phyloP scores from a whole-genome alignment of 2,329 filamentous ascomycete species.

The Fusarium algeriense region DNA sequence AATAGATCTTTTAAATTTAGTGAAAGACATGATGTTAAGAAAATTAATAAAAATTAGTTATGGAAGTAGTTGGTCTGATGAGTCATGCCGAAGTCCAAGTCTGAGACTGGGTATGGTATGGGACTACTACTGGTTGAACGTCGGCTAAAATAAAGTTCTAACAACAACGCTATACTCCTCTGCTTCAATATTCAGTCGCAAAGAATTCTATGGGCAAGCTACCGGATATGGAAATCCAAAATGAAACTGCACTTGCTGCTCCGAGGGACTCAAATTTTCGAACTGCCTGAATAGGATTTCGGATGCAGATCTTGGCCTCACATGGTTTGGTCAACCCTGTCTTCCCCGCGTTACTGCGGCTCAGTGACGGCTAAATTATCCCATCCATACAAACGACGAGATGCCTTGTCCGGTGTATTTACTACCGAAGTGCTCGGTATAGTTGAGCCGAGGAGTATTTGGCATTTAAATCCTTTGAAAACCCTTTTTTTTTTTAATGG shows the following conservation, averaged over 20 bases:
- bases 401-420: not conserved
- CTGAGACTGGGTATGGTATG: not conserved
- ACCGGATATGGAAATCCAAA: not conserved
- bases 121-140: not conserved
- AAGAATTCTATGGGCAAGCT: no score
- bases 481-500: no score
- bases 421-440: conserved; percentile 12
- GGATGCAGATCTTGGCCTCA: not conserved
- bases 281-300: not conserved
- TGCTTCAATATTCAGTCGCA: no score
- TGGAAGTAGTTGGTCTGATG: not conserved
- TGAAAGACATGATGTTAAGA: not conserved
- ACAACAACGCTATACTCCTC: no score
- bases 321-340: not conserved
- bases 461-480: not conserved
- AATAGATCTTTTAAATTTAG: no score
- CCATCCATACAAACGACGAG: not conserved
- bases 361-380: conserved; percentile 20
- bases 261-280: not conserved
- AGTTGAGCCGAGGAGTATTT: not conserved
- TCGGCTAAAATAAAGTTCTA: not conserved
- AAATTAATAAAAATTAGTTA: rapidly evolving
- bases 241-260: not conserved
- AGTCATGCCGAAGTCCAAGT: not conserved
- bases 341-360: conserved; percentile 20